Evolutionary conservation across 2,329 filamentous ascomycete genomes (phyloP).

Genomic region (Geosmithia morbida): DNA sequence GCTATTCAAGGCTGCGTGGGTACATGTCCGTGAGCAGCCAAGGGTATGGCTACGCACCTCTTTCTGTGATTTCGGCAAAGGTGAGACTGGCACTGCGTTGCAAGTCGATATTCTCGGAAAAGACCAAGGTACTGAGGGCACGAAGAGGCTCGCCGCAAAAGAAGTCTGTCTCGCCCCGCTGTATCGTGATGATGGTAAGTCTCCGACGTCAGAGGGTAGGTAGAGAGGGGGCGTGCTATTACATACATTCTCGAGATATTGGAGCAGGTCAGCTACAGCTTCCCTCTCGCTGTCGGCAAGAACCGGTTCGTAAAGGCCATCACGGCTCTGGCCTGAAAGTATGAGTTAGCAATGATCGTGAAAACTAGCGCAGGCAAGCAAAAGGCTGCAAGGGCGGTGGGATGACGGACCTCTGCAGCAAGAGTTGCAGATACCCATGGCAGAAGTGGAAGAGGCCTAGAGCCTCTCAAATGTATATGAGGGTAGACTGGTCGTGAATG

Average conservation of each 20-base stretch:
- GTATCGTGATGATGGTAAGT: slow-evolving; percentile 3
- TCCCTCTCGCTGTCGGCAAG: slow-evolving; percentile 93
- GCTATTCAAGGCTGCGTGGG: neutral
- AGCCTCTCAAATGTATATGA: slow-evolving; percentile 1
- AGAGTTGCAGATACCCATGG: slow-evolving; percentile 49
- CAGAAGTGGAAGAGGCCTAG: slow-evolving; percentile 7
- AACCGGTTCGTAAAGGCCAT: slow-evolving; percentile 73
- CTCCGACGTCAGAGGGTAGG: neutral
- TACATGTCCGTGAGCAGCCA: neutral
- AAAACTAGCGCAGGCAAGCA: neutral
- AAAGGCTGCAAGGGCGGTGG: neutral
- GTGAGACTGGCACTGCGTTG: slow-evolving; percentile 95
- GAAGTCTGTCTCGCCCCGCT: slow-evolving; percentile 97
- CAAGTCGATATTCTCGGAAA: slow-evolving; percentile 96
- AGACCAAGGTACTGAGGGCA: slow-evolving; percentile 89
- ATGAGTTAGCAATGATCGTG: neutral
- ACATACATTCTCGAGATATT: slow-evolving; percentile 90
- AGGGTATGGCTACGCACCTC: slow-evolving; percentile 47
- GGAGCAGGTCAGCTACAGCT: slow-evolving; percentile 86
- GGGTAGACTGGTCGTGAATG: neutral
- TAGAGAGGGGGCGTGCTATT: neutral
- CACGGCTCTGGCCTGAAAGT: slow-evolving; percentile 53
- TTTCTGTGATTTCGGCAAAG: slow-evolving; percentile 95
- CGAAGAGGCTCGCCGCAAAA: slow-evolving; percentile 90
- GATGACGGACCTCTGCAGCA: slow-evolving; percentile 36